Evolutionary conservation across 352 stramenopile species (phyloP).

Genomic region (Globisporangium ultimum): DNA sequence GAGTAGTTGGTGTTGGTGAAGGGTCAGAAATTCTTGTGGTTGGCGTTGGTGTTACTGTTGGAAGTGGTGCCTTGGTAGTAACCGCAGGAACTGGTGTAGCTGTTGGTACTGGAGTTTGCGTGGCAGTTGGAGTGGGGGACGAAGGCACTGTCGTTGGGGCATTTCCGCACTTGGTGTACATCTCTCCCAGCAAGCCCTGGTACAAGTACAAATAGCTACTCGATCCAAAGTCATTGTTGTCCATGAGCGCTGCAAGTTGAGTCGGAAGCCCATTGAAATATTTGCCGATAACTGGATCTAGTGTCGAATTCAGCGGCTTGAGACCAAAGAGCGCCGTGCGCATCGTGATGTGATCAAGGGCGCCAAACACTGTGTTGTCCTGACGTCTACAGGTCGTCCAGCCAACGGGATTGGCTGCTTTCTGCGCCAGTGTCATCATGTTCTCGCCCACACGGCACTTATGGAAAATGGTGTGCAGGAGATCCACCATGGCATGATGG

Average conservation of each 20-base stretch:
- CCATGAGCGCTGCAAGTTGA: conserved; percentile 13
- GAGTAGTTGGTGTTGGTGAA: neutral
- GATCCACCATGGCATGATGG: conserved; percentile 46
- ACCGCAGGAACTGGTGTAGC: neutral
- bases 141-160: neutral
- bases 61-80: neutral
- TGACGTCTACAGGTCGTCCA: conserved; percentile 16
- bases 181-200: conserved; percentile 7
- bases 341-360: conserved; percentile 20
- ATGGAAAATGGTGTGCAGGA: conserved; percentile 52
- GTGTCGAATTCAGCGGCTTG: conserved; percentile 14
- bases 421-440: conserved; percentile 23
- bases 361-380: conserved; percentile 3
- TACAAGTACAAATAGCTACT: conserved; percentile 15
- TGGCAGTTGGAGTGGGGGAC: too few relatives aligned
- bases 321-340: conserved; percentile 24
- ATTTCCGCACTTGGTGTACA: conserved; percentile 12
- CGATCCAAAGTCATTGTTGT: conserved; percentile 11
- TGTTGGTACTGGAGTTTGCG: neutral
- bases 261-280: conserved; percentile 53
- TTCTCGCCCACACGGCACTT: conserved; percentile 35
- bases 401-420: conserved; percentile 18
- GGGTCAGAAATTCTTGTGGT: neutral
- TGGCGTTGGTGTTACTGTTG: neutral
- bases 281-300: conserved; percentile 21